Conservation (phyloP, 176 grass and related monocot genomes). For the Oryza meridionalis region DNA sequence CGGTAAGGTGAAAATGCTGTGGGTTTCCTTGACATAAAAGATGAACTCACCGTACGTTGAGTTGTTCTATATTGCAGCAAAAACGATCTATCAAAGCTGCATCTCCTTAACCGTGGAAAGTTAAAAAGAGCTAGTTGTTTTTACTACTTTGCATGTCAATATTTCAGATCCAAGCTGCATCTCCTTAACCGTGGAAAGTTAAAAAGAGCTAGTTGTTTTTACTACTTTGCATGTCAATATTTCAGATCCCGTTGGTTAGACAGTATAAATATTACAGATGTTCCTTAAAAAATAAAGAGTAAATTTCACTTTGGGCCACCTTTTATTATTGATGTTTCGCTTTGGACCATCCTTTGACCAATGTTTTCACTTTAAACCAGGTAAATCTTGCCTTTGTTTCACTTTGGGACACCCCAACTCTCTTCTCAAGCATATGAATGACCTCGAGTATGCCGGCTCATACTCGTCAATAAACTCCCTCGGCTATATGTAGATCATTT, state of each 20-base stretch:
- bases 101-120: not conserved
- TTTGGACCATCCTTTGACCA: too few species aligned
- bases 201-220: not conserved
- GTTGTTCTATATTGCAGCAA: not conserved
- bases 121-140: not conserved
- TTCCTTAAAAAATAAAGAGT: too few species aligned
- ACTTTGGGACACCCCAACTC: too few species aligned
- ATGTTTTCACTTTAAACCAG: too few species aligned
- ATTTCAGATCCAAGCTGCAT: constrained; percentile 1
- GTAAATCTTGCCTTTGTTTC: too few species aligned
- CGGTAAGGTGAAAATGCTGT: not conserved
- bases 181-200: not conserved
- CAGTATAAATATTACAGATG: not conserved
- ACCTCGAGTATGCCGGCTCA: too few species aligned
- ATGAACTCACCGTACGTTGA: not conserved
- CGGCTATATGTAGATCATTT: too few species aligned
- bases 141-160: not conserved
- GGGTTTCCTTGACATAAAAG: not conserved
- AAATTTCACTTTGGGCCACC: too few species aligned
- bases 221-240: not conserved
- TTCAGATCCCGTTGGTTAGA: constrained; percentile 10
- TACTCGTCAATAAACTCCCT: too few species aligned
- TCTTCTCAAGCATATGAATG: too few species aligned
- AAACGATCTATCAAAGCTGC: not conserved
- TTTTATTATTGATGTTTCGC: too few species aligned